Evolutionary conservation across 2,329 filamentous ascomycete genomes (phyloP).

Genomic region (Pestalotiopsis sp.): DNA sequence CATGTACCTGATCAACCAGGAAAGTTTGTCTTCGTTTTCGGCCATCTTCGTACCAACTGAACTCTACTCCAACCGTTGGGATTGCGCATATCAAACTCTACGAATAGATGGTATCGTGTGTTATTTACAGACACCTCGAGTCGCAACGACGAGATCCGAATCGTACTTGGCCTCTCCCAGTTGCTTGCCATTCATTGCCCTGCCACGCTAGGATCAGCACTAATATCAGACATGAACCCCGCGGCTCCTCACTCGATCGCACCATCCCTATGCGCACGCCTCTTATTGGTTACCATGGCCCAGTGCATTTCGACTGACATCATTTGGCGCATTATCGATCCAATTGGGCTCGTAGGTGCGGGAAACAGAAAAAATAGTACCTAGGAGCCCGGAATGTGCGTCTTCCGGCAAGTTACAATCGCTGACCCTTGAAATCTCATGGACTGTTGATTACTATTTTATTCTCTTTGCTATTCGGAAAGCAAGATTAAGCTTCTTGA

Average conservation of each 20-base stretch:
- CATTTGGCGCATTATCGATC: neutral
- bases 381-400: neutral
- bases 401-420: neutral
- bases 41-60: no score
- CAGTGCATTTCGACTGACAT: neutral
- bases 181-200: neutral
- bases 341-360: neutral
- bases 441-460: no score
- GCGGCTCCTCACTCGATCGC: neutral
- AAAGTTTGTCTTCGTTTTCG: neutral
- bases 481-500: no score
- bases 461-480: no score
- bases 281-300: neutral
- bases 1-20: neutral
- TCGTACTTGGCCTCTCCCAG: neutral
- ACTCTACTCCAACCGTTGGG: no score
- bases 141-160: no score
- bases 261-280: neutral
- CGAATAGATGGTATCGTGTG: no score
- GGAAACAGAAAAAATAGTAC: conserved; percentile 1
- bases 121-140: no score
- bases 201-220: neutral
- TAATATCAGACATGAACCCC: neutral
- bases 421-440: neutral
- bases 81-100: no score